Evolutionary conservation across 306 rosid species (phyloP), one percentile per base, ranked within the genome.

Genomic region (Fagus crenata): DNA sequence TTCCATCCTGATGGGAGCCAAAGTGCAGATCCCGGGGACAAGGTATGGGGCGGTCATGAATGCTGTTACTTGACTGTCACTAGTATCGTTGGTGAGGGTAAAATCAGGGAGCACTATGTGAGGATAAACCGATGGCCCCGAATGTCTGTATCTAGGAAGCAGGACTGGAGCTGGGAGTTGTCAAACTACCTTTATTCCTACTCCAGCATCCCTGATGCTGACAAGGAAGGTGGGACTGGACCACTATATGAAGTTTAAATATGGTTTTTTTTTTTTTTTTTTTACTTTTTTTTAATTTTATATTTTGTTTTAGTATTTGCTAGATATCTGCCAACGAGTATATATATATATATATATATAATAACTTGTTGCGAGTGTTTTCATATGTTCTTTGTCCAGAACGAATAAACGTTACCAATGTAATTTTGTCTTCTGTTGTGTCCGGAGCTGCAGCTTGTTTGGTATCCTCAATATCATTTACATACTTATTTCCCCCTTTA

Each of bases 131-230:
- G 84, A 77, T 80, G 89, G 90, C 87, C 89, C 0, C 17, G 64
- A 54, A 72, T 87, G 87, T 71, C 53, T 0, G 90, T 87, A 33
- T 78, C 74, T 2, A 67, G 89, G 73, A 85, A 78, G 14, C 75
- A 56, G 33, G 89, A 87, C 35, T 85, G 90, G 89, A 85, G 90
- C 83, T 87, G 90, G 89, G 71, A 69, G 58, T 67, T 87, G 89
- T 85, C 85, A 67, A 87, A 80, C 74, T 77, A 80, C 56, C 77
- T 87, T 51, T 59, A 49, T 63, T 82, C 78, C 65, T 87, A 85
- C 78, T 67, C 85, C 6, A 87, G 90, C 85, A 77, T 87, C 31
- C 85, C 89, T 2, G 85, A 87, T 71, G 77, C 87, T 1, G 77
- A 77, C 3, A 82, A 85, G 69, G 53, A 36, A 49, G 85, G 78